These are phyloP conservation scores for Colletotrichum horii DNA, from an alignment of 2,329 filamentous ascomycete species.

Conservation along the genomic window DNA sequence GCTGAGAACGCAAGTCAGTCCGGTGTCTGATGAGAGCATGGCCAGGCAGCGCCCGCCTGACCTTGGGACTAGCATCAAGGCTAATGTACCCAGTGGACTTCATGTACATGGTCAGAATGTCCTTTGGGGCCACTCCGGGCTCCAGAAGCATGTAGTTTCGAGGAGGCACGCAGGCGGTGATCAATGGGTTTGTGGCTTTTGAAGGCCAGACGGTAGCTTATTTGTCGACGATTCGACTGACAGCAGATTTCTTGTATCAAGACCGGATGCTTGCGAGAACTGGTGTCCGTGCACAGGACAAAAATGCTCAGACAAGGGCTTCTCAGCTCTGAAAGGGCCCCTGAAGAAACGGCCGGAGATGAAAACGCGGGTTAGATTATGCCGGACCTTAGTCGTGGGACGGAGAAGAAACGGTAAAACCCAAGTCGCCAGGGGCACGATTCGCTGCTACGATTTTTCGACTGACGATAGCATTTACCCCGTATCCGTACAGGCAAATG, in stretches of 20 bases:
- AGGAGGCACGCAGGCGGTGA: neutral
- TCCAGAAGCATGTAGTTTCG: neutral
- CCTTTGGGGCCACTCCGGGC: neutral
- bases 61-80: conserved; percentile 4
- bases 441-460: neutral
- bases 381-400: neutral
- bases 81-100: neutral
- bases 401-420: neutral
- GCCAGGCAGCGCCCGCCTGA: neutral
- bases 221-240: neutral
- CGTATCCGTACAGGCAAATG: neutral
- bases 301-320: neutral
- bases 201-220: neutral
- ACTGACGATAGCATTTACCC: neutral
- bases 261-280: neutral
- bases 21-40: neutral
- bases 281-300: neutral
- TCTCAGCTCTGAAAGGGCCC: neutral
- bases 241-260: neutral
- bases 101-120: neutral
- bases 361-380: neutral
- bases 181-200: neutral
- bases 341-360: neutral
- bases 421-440: neutral
- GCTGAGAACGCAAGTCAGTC: neutral